Percentiles rank a stretch among this genome's conserved stretches.
phyloP scores from a whole-genome alignment of 2,329 filamentous ascomycete species.

The Aspergillus caelatus region DNA sequence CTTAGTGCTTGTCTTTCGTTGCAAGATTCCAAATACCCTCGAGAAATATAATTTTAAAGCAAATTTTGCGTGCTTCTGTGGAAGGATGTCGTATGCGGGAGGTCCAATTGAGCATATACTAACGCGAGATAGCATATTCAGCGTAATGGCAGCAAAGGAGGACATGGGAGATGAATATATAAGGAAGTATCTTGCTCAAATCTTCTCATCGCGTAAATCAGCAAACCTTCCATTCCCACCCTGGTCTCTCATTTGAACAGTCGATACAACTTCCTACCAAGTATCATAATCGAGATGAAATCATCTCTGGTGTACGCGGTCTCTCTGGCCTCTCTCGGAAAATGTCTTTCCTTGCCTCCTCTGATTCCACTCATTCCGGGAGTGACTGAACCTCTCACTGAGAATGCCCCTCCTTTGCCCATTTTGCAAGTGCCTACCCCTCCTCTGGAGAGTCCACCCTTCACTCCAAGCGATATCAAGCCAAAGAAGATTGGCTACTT shows the following conservation, averaged over 20 bases:
- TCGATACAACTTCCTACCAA: background rate
- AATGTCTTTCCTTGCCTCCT: conserved; percentile 50
- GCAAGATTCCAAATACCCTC: background rate
- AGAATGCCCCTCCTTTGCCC: conserved; percentile 57
- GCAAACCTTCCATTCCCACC: background rate
- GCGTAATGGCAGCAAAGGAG: too few species aligned
- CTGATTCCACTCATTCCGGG: conserved; percentile 63
- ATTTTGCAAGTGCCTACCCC: conserved; percentile 61
- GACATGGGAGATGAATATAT: background rate
- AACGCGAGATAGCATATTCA: background rate
- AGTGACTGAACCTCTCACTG: conserved; percentile 59
- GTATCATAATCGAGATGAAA: background rate
- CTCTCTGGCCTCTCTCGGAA: conserved; percentile 22
- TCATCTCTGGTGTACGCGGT: conserved; percentile 6
- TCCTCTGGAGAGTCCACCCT: conserved; percentile 47
- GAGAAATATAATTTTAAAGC: background rate
- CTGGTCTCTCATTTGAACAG: background rate
- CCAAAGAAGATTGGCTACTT: conserved; percentile 70
- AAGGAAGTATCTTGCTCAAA: background rate
- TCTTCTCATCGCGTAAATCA: background rate
- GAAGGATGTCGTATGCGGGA: background rate
- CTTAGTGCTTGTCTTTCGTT: background rate
- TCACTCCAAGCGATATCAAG: conserved; percentile 57
- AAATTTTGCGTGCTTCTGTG: background rate
- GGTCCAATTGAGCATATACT: background rate